phyloP scores from a whole-genome alignment of 106 monocot genomes.

The Acorus calamus region DNA sequence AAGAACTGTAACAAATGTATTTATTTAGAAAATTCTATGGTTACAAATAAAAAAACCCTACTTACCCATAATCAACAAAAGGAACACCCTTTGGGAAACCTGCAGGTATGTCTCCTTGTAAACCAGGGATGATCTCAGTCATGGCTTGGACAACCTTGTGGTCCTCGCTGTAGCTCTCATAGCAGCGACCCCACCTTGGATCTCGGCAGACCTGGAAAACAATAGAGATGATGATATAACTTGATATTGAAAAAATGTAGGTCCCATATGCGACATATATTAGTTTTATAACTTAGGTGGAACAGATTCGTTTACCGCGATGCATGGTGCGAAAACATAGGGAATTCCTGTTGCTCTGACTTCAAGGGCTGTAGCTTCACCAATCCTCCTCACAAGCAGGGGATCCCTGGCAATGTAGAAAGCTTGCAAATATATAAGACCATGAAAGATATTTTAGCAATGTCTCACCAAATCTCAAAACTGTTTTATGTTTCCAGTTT shows the following conservation, averaged over 20 bases:
- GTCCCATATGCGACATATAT: too few species aligned
- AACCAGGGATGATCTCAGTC: conserved; percentile 60
- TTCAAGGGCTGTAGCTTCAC: conserved; percentile 77
- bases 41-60: conserved; percentile 12
- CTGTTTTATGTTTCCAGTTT: background rate
- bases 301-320: conserved; percentile 34
- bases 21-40: too few species aligned
- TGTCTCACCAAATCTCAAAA: background rate
- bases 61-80: conserved; percentile 45
- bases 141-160: conserved; percentile 47
- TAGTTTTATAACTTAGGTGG: too few species aligned
- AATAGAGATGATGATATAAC: too few species aligned
- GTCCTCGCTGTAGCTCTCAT: conserved; percentile 79
- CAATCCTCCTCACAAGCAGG: conserved; percentile 56
- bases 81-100: conserved; percentile 33
- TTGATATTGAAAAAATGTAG: too few species aligned
- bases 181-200: conserved; percentile 78
- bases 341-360: conserved; percentile 73
- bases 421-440: too few species aligned
- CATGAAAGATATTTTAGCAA: too few species aligned
- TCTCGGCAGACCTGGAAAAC: conserved; percentile 57
- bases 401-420: conserved; percentile 8
- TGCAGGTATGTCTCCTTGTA: conserved; percentile 54
- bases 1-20: too few species aligned
- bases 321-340: conserved; percentile 69